Percentiles rank a stretch among this genome's conserved stretches.
phyloP scores from a whole-genome alignment of 2,329 filamentous ascomycete genomes.

The Ascomycota sp. region DNA sequence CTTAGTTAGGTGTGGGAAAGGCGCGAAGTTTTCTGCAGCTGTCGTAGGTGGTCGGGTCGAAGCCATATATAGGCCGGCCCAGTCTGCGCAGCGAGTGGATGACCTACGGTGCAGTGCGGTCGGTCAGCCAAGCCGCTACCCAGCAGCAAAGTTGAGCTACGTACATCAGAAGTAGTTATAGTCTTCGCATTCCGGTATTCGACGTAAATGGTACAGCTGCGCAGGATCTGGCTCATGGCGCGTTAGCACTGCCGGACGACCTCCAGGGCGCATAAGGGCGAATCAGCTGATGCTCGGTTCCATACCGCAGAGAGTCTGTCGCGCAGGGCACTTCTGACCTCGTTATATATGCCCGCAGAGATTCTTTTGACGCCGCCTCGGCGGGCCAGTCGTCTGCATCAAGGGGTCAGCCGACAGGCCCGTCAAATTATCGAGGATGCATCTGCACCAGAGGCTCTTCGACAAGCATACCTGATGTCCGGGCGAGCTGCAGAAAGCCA shows the following conservation, averaged over 20 bases:
- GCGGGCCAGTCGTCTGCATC: slow-evolving; percentile 48
- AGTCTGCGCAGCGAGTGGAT: slow-evolving; percentile 26
- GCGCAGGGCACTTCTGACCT: slow-evolving; percentile 31
- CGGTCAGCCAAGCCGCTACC: slow-evolving; percentile 1
- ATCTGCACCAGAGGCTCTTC: background rate
- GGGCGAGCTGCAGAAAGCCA: too few relatives aligned
- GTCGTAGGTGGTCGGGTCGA: slow-evolving; percentile 22
- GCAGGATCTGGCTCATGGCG: slow-evolving; percentile 25
- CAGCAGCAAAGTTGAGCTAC: slow-evolving; percentile 4
- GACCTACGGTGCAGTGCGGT: slow-evolving; percentile 21
- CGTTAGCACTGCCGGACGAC: background rate
- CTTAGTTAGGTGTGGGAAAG: too few relatives aligned
- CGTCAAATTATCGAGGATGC: background rate
- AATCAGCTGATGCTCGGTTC: slow-evolving; percentile 1
- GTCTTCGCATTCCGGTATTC: slow-evolving; percentile 40
- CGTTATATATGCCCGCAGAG: slow-evolving; percentile 41
- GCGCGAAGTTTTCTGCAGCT: slow-evolving; percentile 1
- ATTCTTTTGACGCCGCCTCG: slow-evolving; percentile 63
- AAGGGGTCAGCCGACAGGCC: background rate
- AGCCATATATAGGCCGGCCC: slow-evolving; percentile 36
- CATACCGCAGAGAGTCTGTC: slow-evolving; percentile 25
- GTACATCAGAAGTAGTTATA: slow-evolving; percentile 39
- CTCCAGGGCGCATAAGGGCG: background rate
- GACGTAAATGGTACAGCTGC: slow-evolving; percentile 24
- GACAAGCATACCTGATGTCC: too few relatives aligned